Evolutionary conservation across 2,329 filamentous ascomycete species (phyloP), one percentile per base, ranked within the genome.

Genomic region (Alternaria brassicae): DNA sequence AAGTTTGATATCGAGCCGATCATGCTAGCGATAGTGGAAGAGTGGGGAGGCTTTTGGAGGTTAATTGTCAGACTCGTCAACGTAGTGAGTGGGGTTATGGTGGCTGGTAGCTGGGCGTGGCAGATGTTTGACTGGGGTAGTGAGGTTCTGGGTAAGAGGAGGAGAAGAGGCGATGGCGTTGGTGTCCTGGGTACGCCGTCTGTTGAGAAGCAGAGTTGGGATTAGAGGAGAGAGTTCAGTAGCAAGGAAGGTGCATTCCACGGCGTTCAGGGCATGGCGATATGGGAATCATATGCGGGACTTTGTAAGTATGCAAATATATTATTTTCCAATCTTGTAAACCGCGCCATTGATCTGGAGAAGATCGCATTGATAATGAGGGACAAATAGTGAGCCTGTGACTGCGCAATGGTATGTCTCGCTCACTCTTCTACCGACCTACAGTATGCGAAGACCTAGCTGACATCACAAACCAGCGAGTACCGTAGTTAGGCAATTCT

Each of bases 1-100:
- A 99, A 98, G 82, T 99, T 96, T 81, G 94, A 98, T 77, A 97
- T 99, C 70, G 95, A 99, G 83, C 95, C 95, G 1, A 93, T 99
- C 70, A 82, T 95, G 77, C 83, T 99, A 53, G 89, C 90, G 27
- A 89, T 99, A 40, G 89, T 90, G 62, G 94, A 98, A 81, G 88
- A 88, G 72, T 88, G 93, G 73, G 89, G 89, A 57, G 85, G 91
- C 41, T 82, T 97, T 58, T 79, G 97, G 65, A 83, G 85, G 23
- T 87, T 99, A 69, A 61, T 93, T 42, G 85, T 98, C 66, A 88
- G 94, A 75, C 80, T 97, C 50, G 89, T 98, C 66, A 99, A 99
- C 78, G 90, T 98, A 17, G 84, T 97, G 10, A 91, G 88, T 60
- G 95, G 95, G 13, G 92, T 97, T 19, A 82, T 99, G 65, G 95